Evolutionary conservation across 1,139 yeast species (phyloP).

Genomic region (Blastobotrys niveus): DNA sequence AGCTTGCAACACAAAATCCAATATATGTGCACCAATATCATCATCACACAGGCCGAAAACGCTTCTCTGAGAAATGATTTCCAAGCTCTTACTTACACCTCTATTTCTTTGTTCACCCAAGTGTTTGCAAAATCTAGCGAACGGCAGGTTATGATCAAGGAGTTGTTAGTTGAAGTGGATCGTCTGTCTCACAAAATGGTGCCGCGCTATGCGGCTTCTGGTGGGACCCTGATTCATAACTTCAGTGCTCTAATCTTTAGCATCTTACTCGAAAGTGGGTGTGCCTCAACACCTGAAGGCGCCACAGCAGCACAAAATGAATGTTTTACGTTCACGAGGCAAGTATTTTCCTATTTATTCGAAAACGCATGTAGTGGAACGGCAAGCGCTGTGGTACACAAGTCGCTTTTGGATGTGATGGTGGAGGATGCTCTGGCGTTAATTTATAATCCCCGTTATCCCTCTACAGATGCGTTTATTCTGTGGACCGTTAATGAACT

Average conservation of each 20-base stretch:
- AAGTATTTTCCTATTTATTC: slow-evolving; percentile 7
- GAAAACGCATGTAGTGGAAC: slow-evolving; percentile 7
- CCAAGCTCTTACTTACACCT: not conserved
- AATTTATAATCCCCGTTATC: slow-evolving; percentile 6
- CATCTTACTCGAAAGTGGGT: slow-evolving; percentile 1
- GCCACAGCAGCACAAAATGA: slow-evolving; percentile 2
- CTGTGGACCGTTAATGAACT: slow-evolving; percentile 7
- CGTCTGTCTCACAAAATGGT: slow-evolving; percentile 5
- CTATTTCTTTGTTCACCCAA: not conserved
- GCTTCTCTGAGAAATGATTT: not conserved
- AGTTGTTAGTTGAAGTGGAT: slow-evolving; percentile 3
- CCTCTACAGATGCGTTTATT: slow-evolving; percentile 8
- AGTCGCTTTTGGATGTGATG: slow-evolving; percentile 6
- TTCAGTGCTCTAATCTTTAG: slow-evolving; percentile 4
- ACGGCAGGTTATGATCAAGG: slow-evolving; percentile 8
- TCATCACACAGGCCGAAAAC: slow-evolving; percentile 1
- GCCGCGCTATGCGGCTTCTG: not conserved
- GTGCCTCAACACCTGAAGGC: not conserved
- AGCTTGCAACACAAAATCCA: slow-evolving; percentile 4
- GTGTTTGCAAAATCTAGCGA: slow-evolving; percentile 4
- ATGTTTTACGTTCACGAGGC: slow-evolving; percentile 3
- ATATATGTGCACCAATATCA: slow-evolving; percentile 7
- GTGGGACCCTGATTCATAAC: slow-evolving; percentile 3
- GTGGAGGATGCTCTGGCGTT: slow-evolving; percentile 9
- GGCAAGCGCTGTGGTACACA: not conserved